A percentile compares a stretch with the other conserved stretches of the same genome.
Evolutionary conservation across 805 yeast species (phyloP).

Genomic region (Kuraishia molischiana): DNA sequence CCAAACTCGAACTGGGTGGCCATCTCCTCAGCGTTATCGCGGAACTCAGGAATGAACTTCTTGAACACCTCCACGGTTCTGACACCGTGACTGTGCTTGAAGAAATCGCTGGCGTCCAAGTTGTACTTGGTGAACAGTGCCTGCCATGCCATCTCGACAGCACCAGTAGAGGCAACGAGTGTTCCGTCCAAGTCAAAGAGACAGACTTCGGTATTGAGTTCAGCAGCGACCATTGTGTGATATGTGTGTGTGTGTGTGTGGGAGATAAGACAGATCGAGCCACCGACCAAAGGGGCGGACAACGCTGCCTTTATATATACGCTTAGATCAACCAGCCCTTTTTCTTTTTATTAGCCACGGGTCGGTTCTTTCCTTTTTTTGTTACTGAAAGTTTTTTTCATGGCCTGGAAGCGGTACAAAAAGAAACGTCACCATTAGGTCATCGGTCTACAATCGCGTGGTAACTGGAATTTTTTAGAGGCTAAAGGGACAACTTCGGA

Average conservation of each 20-base stretch:
- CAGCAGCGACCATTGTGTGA: background rate
- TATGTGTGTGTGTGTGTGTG: no score
- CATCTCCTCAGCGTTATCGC: conserved; percentile 53
- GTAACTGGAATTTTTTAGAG: no score
- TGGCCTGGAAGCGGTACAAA: background rate
- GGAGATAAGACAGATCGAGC: no score
- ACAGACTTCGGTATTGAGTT: conserved; percentile 6
- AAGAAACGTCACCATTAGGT: background rate
- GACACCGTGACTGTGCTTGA: conserved; percentile 73
- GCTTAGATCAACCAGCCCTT: no score
- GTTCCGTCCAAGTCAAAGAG: conserved; percentile 88
- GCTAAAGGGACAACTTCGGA: no score
- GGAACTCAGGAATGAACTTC: conserved; percentile 68
- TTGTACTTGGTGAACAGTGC: conserved; percentile 52
- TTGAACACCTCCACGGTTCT: conserved; percentile 73
- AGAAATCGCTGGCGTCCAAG: conserved; percentile 60
- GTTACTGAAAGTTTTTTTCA: background rate
- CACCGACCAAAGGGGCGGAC: no score
- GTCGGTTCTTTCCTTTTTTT: background rate
- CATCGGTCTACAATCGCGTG: no score
- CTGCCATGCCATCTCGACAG: conserved; percentile 78
- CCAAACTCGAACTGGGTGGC: conserved; percentile 42
- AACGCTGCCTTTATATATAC: no score
- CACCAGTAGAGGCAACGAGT: conserved; percentile 71
- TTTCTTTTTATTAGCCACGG: no score